Evolutionary conservation across 371 early-diverging fungal genomes (phyloP).

Genomic region (Mortierella sp.): DNA sequence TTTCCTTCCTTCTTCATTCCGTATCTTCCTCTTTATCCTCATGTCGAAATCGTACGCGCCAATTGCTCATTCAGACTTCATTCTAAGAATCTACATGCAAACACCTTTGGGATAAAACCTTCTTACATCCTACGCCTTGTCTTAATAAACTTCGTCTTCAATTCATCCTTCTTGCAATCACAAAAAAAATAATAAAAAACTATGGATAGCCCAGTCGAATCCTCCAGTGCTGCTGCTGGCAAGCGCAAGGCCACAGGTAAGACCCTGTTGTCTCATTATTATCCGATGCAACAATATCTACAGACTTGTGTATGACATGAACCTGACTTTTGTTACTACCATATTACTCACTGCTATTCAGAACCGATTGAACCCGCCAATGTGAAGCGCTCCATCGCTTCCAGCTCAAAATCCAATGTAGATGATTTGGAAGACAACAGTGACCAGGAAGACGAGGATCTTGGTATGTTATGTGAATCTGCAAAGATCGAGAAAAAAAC

Average conservation of each 20-base stretch:
- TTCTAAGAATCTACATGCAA: neutral
- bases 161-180: neutral
- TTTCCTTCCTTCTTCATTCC: neutral
- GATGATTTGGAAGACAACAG: conserved; percentile 36
- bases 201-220: conserved; percentile 8
- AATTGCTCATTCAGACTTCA: neutral
- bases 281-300: neutral
- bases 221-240: conserved; percentile 20
- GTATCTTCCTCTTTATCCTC: neutral
- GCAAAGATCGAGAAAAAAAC: neutral
- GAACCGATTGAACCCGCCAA: conserved; percentile 20
- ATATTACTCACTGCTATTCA: neutral
- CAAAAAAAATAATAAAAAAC: conserved; percentile 5
- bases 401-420: conserved; percentile 30
- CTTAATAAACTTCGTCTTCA: neutral
- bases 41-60: conserved; percentile 19
- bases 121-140: neutral
- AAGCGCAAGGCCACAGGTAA: conserved; percentile 50
- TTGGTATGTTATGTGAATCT: conserved; percentile 31
- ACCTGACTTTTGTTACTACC: neutral
- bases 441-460: conserved; percentile 55
- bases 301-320: too few relatives aligned
- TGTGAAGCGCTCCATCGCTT: conserved; percentile 30
- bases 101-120: neutral
- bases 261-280: neutral